Conservation (phyloP, 306 rosid genomes). For the Lathyrus tuberosus region DNA sequence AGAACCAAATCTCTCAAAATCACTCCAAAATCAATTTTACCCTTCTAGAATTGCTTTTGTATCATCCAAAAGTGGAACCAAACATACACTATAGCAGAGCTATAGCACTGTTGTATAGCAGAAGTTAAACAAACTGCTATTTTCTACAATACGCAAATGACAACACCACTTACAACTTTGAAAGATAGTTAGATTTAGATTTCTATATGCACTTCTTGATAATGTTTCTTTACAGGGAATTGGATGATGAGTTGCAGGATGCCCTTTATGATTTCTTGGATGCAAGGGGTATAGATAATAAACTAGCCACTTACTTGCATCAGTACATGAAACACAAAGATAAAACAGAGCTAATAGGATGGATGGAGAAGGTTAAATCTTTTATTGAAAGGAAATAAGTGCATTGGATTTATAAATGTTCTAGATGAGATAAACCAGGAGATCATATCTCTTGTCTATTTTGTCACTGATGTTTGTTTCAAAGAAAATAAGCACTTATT, state of each 20-base stretch:
- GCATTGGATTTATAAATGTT: conserved; percentile 34
- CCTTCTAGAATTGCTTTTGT: too few species aligned
- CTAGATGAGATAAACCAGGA: conserved; percentile 23
- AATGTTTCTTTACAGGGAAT: conserved; percentile 63
- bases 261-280: conserved; percentile 79
- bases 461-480: conserved; percentile 17
- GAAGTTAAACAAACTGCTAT: background rate
- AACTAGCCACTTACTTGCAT: conserved; percentile 75
- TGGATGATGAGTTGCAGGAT: conserved; percentile 82
- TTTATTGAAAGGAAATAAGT: conserved; percentile 64
- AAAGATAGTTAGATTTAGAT: background rate
- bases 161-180: background rate
- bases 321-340: conserved; percentile 77
- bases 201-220: conserved; percentile 16
- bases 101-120: background rate
- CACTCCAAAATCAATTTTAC: too few species aligned
- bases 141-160: background rate
- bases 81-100: background rate
- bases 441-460: conserved; percentile 30
- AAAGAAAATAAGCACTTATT: conserved; percentile 23
- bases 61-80: too few species aligned
- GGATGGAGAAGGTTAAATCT: conserved; percentile 77
- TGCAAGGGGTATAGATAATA: conserved; percentile 67
- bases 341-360: conserved; percentile 68
- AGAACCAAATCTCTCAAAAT: too few species aligned